Base-by-base conservation (phyloP, 306 rosid species). In the Cucumis cinereus region DNA sequence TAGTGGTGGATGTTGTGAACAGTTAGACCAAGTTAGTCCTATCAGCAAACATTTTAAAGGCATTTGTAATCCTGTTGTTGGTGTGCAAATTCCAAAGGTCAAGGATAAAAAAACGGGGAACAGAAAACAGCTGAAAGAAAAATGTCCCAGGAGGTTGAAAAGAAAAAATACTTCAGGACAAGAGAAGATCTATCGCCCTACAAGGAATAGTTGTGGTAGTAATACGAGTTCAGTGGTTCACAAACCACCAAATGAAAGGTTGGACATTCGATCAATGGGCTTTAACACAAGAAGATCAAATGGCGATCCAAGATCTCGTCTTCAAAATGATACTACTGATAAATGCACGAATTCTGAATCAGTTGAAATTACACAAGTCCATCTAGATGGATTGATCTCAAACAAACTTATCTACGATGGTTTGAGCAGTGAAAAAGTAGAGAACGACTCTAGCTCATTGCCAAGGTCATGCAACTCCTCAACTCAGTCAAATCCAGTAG, bases 11-110 rank as follows among this genome's bases (percentile, higher is more conserved):
- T 73, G 86, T 79, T 40, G 24, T 59, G 81, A 77, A 52, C 88
- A 85, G 77, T 52, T 81, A 76, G 88, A 87, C 82, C 88, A 85
- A 73, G 85, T 41, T 28, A 84, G 77, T 77, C 68, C 89, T 28
- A 41, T 77, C 75, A 74, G 63, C 70, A 79, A 85, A n/a, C 84
- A 81, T 45, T 38, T 38, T 76, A 81, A 83, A 24, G 75, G 73
- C 77, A 77, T 75, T 7, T 64, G 82, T 71, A 81, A 74, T 54
- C 58, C 79, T 82, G 81, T 33, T 50, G 78, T 33, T 50, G 78
- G 81, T 41, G 79, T 28, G 43, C 75, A 26, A 79, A 77, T 80
- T 68, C 61, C 78, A 77, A 78, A 70, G 49, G 76, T 56, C 86
- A 86, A 64, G 79, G 75, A 71, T 47, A 71, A 10, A 26, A 71